Evolutionary conservation across 495 filamentous ascomycete genomes (phyloP), one percentile per base, ranked within the genome.

Genomic region (Hypoxylon fragiforme): DNA sequence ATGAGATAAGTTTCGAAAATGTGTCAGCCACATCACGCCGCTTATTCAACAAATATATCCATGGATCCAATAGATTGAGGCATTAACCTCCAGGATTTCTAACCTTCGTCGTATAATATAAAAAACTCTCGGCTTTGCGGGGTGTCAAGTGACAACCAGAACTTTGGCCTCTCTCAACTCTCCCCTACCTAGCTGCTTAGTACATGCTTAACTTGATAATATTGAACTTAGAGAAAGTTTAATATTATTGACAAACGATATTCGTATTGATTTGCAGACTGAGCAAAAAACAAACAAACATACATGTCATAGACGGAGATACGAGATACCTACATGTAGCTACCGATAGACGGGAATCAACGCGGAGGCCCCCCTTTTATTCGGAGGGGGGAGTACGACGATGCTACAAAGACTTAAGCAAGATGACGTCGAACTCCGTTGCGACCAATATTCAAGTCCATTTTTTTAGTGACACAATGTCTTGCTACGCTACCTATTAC

Each of bases 351-450:
- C 22, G 38, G 31, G 14, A 22, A 22, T 55, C 13, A 13, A 42
- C 19, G 20, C n/a, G n/a, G 7, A 31, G n/a, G n/a, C n/a, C n/a
- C 37, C 24, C n/a, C 14, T 18, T 55, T 40, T 31, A n/a, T 19
- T n/a, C n/a, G n/a, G n/a, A n/a, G n/a, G n/a, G n/a, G 13, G 40
- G 43, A 51, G 24, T 35, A 38, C 22, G 42, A 50, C 37, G 51
- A 51, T 36, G 46, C 45, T 39, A 26, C 40, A 26, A 30, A 36
- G 11, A 18, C 28, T 47, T 24, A 62, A 55, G 58, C 47, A 52
- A 11, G 21, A 62, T 62, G 58, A 62, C 58, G 58, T 61, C 57
- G 46, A n/a, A 31, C 39, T 42, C 57, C 57, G 38, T 18, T 40
- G 38, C 39, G 11, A 21, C 9, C n/a, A n/a, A n/a, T n/a, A n/a